Base-by-base conservation (phyloP, 225 moss, liverwort and hornwort genomes). In the Climacium dendroides region DNA sequence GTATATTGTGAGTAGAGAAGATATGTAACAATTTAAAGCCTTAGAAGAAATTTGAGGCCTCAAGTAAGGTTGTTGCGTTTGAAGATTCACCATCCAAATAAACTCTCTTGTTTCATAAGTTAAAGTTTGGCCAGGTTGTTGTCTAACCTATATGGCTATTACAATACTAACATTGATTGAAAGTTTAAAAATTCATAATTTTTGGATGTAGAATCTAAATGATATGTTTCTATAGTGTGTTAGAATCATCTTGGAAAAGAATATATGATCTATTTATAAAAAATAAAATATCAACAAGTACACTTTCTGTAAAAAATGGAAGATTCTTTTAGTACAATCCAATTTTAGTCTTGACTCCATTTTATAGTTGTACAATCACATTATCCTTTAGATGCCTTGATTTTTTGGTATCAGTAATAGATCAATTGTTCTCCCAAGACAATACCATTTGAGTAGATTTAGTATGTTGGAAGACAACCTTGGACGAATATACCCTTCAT, bases 271-370 rank as follows among this genome's bases (percentile, higher is more conserved):
- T 3, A 15, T 43, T 43, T 71, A 15, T 28, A 43, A 28, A 72
- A 16, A 16, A 2, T 72, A 15, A 15, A 72, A 9, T 10, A 43
- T 45, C 28, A 41, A 26, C 2, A 8, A 70, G 10, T 0, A 72
- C 17, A 45, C 1, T 72, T 45, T 45, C 0, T 28, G 17, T 43
- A 3, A 17, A 43, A 28, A 16, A 5, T 71, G 8, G 70, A 26
- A 26, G 3, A 9, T 41, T 41, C 24, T 41, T 43, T 43, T 0
- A 15, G 2, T 39, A 24, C 0, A 0, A 0, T 3, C 15, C 25
- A 25, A 25, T 5, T 3, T 71, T 16, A 4, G 2, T 9, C 4
- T 6, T 0, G 0, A 45, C 4, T 71, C 26, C 26, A 71, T 14
- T 43, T 71, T 6, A 28, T 16, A 24, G 39, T 16, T 71, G 5